Conservation (phyloP, 768 basidiomycete genomes). For the Amanita muscaria region DNA sequence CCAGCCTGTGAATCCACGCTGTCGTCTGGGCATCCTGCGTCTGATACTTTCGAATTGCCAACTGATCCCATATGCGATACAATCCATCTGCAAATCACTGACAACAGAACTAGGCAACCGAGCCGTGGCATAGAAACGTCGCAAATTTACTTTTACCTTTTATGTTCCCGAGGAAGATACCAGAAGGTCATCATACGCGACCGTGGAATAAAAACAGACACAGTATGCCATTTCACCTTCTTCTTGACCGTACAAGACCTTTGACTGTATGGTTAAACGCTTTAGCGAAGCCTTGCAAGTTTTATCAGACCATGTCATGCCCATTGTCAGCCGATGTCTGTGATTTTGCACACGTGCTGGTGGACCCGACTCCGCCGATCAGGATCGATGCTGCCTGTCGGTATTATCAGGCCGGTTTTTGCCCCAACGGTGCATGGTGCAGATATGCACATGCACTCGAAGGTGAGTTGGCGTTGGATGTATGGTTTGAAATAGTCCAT, state of each 20-base stretch:
- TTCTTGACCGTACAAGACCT: background rate
- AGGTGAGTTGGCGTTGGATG: background rate
- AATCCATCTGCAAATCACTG: too few species aligned
- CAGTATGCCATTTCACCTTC: background rate
- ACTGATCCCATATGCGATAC: too few species aligned
- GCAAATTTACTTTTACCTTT: too few species aligned
- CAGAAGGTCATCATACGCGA: too few species aligned
- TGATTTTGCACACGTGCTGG: slow-evolving; percentile 25
- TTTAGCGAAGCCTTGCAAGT: slow-evolving; percentile 32
- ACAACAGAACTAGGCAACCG: too few species aligned
- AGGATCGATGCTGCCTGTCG: slow-evolving; percentile 19
- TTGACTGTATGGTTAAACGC: too few species aligned
- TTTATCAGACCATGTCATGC: slow-evolving; percentile 25
- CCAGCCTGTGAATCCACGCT: background rate
- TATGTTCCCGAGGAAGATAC: too few species aligned
- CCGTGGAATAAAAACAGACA: slow-evolving; percentile 1
- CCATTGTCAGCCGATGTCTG: slow-evolving; percentile 26
- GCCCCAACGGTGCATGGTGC: slow-evolving; percentile 23
- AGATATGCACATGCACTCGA: slow-evolving; percentile 14
- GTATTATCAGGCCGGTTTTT: slow-evolving; percentile 21
- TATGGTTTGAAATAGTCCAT: background rate
- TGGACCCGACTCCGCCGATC: slow-evolving; percentile 14
- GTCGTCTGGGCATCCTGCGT: too few species aligned
- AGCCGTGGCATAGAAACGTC: too few species aligned
- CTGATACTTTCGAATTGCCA: background rate